These are phyloP conservation scores for Daldinia eschscholtzii DNA, from an alignment of 2,329 filamentous ascomycete genomes.

Conservation along the genomic window DNA sequence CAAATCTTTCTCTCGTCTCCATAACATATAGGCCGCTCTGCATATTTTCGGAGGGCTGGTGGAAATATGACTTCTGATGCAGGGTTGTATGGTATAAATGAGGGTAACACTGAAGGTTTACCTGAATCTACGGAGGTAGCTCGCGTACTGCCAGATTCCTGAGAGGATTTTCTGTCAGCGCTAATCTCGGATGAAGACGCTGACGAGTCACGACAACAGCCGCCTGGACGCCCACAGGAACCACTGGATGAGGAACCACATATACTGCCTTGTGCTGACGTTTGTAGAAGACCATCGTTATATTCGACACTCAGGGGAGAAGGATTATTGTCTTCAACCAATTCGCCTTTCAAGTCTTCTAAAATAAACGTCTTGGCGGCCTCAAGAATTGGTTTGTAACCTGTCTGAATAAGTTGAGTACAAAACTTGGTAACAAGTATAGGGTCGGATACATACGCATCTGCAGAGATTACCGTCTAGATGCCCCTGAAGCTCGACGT, in stretches of 20 bases:
- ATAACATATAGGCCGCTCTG: conserved; percentile 82
- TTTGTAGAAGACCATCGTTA: conserved; percentile 4
- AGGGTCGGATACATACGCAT: conserved; percentile 66
- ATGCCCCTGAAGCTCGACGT: conserved; percentile 88
- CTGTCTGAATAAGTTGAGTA: conserved; percentile 65
- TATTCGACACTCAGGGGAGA: conserved; percentile 3
- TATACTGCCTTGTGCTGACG: conserved; percentile 3
- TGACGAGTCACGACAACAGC: conserved; percentile 55
- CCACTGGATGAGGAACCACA: conserved; percentile 19
- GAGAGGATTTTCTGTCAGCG: conserved; percentile 68
- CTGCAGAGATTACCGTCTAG: conserved; percentile 92
- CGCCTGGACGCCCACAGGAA: conserved; percentile 54
- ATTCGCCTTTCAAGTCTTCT: conserved; percentile 59
- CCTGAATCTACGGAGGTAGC: conserved; percentile 60
- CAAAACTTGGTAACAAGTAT: not conserved
- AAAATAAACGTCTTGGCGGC: conserved; percentile 88
- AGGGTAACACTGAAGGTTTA: conserved; percentile 69
- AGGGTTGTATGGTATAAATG: conserved; percentile 88
- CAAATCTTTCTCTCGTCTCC: conserved; percentile 93
- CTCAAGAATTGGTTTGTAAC: conserved; percentile 91
- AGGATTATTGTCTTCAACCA: conserved; percentile 30
- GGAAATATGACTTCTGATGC: conserved; percentile 95
- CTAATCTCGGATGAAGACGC: conserved; percentile 70
- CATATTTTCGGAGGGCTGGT: conserved; percentile 81
- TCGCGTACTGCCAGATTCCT: conserved; percentile 74